Conservation (phyloP, 768 basidiomycete genomes). For the Pulveroboletus sp. region DNA sequence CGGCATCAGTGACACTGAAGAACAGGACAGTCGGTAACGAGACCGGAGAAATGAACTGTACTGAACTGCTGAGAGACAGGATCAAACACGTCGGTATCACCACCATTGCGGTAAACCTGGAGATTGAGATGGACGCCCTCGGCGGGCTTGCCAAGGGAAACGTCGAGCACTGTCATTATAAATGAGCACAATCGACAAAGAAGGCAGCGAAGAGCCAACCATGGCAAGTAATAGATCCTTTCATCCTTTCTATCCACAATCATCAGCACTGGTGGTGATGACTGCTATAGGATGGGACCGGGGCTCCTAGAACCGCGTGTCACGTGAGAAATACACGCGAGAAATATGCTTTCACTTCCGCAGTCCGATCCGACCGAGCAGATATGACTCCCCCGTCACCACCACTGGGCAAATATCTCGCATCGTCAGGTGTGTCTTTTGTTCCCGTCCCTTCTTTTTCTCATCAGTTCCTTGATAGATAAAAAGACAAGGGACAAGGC, state of each 20-base stretch:
- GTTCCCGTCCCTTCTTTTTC: background rate
- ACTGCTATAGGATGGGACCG: too few relatives aligned
- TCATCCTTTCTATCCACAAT: slow-evolving; percentile 24
- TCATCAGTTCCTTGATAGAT: slow-evolving; percentile 42
- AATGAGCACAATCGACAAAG: background rate
- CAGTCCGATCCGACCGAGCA: slow-evolving; percentile 17
- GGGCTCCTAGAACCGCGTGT: too few relatives aligned
- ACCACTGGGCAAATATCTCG: slow-evolving; percentile 87
- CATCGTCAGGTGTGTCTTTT: slow-evolving; percentile 69
- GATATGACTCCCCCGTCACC: slow-evolving; percentile 37
- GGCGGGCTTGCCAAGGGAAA: slow-evolving; percentile 79
- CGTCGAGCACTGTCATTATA: slow-evolving; percentile 66
- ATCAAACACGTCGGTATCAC: slow-evolving; percentile 43
- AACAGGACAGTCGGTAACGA: background rate
- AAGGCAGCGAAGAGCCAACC: slow-evolving; percentile 42
- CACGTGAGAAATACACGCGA: slow-evolving; percentile 2
- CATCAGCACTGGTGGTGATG: too few relatives aligned
- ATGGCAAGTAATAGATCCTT: slow-evolving; percentile 90
- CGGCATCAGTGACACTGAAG: slow-evolving; percentile 66
- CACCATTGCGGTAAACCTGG: slow-evolving; percentile 43
- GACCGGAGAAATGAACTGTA: background rate
- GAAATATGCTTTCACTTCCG: slow-evolving; percentile 4
- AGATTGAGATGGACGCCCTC: slow-evolving; percentile 61
- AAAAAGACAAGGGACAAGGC: slow-evolving; percentile 92
- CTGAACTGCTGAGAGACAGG: slow-evolving; percentile 58